These are phyloP conservation scores for Pezicula radicicola DNA, from an alignment of 2,329 filamentous ascomycete genomes.

Conservation along the genomic window DNA sequence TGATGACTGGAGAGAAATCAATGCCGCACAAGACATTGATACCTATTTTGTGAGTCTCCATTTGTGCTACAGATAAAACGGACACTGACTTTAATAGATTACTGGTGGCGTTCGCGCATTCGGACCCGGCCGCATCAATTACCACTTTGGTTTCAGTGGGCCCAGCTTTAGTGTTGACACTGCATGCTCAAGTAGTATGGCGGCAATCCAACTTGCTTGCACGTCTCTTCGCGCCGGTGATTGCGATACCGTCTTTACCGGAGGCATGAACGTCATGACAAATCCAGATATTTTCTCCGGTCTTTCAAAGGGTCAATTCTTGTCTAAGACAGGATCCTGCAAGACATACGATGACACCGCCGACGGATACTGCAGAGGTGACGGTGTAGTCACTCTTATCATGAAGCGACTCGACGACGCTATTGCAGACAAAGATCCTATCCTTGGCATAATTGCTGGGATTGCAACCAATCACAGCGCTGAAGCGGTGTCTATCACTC, in stretches of 20 bases:
- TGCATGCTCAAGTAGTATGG: conserved; percentile 30
- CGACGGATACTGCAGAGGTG: conserved; percentile 48
- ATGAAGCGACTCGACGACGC: conserved; percentile 45
- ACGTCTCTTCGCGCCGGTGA: conserved; percentile 9
- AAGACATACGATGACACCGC: conserved; percentile 42
- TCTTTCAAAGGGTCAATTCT: conserved; percentile 9
- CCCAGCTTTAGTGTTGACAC: conserved; percentile 33
- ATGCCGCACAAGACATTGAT: conserved; percentile 19
- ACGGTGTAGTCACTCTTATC: conserved; percentile 41
- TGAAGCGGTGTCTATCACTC: conserved; percentile 76
- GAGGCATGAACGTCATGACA: conserved; percentile 10
- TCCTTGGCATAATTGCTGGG: conserved; percentile 56
- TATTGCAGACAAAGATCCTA: conserved; percentile 41
- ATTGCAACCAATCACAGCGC: conserved; percentile 78
- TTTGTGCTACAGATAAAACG: conserved; percentile 47
- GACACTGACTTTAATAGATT: conserved; percentile 42
- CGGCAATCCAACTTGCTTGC: conserved; percentile 19
- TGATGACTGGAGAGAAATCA: conserved; percentile 22
- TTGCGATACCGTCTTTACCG: conserved; percentile 10
- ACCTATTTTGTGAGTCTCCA: conserved; percentile 28
- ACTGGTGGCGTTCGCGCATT: conserved; percentile 23
- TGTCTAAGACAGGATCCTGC: conserved; percentile 33
- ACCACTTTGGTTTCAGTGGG: conserved; percentile 38
- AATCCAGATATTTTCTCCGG: conserved; percentile 12
- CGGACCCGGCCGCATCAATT: conserved; percentile 29